These are phyloP conservation scores for Capsella bursapastoris DNA, from an alignment of 345 rosid genomes.

Conservation along the genomic window DNA sequence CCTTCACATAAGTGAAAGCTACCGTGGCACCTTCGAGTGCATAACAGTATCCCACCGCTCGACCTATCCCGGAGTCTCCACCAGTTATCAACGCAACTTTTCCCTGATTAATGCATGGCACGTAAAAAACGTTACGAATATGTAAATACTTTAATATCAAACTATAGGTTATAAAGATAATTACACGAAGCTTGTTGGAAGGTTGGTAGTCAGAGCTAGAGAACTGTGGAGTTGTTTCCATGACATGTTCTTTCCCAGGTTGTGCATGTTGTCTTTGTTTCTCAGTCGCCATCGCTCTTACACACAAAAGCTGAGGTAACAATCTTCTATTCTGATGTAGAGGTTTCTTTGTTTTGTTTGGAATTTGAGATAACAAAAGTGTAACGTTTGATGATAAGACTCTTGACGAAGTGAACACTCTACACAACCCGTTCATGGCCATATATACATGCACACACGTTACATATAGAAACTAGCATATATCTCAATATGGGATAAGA, in stretches of 20 bases:
- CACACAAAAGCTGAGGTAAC: conserved; percentile 51
- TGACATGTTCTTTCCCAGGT: conserved; percentile 76
- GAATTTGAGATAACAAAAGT: conserved; percentile 12
- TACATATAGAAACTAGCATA: conserved; percentile 2
- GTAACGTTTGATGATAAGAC: conserved; percentile 21
- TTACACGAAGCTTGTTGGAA: conserved; percentile 74
- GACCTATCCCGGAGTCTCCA: conserved; percentile 82
- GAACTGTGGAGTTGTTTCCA: conserved; percentile 69
- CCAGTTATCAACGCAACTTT: conserved; percentile 81
- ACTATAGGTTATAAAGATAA: neutral
- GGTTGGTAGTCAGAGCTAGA: conserved; percentile 59
- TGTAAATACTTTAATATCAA: neutral
- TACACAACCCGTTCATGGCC: conserved; percentile 25
- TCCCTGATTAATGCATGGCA: conserved; percentile 47
- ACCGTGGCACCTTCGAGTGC: conserved; percentile 71
- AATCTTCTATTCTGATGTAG: conserved; percentile 37
- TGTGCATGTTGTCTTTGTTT: conserved; percentile 56
- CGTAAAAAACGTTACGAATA: neutral
- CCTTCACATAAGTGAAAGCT: conserved; percentile 77
- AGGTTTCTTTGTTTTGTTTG: conserved; percentile 23
- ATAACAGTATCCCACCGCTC: conserved; percentile 62
- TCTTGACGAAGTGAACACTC: conserved; percentile 23
- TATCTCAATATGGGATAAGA: neutral
- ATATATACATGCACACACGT: conserved; percentile 28
- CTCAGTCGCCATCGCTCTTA: conserved; percentile 47